Evolutionary conservation across 495 filamentous ascomycete species (phyloP).

Genomic region (Penicillium arizonense): DNA sequence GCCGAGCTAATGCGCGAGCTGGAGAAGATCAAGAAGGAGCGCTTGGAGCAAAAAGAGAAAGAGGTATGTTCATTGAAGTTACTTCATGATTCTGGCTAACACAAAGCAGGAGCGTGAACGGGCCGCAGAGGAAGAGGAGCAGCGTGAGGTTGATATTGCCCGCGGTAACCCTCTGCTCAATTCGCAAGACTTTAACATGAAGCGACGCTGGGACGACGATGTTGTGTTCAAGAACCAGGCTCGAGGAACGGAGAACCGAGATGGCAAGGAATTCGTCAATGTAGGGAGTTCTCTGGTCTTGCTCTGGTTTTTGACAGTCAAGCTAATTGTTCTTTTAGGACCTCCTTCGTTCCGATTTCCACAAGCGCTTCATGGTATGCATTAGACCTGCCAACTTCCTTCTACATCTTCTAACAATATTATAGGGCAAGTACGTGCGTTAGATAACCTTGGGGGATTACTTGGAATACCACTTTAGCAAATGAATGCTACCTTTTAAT

Average conservation of each 20-base stretch:
- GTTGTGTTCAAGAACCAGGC: conserved; percentile 99
- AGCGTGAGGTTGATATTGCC: conserved; percentile 84
- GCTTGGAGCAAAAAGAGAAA: conserved; percentile 78
- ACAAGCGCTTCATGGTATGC: conserved; percentile 94
- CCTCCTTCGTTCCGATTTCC: conserved; percentile 91
- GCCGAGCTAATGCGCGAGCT: conserved; percentile 88
- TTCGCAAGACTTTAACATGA: conserved; percentile 48
- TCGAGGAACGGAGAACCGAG: conserved; percentile 88
- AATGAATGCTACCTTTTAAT: conserved; percentile 4
- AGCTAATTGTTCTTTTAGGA: conserved; percentile 55
- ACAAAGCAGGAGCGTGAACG: conserved; percentile 64
- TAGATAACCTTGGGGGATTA: conserved; percentile 19
- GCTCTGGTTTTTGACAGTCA: background rate
- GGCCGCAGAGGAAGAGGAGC: conserved; percentile 73
- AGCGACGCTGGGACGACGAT: conserved; percentile 88
- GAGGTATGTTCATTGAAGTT: conserved; percentile 52
- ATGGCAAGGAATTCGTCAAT: conserved; percentile 96
- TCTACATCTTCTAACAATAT: conserved; percentile 29
- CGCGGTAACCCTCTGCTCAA: conserved; percentile 91
- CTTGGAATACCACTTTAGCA: conserved; percentile 1
- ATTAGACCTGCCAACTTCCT: background rate
- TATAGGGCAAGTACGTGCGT: conserved; percentile 67
- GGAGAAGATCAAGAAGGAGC: conserved; percentile 90
- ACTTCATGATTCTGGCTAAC: conserved; percentile 7
- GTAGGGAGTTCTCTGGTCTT: conserved; percentile 42